Evolutionary conservation across 805 yeast genomes (phyloP), one percentile per base, ranked within the genome.

Genomic region (Lipomyces lipofer): DNA sequence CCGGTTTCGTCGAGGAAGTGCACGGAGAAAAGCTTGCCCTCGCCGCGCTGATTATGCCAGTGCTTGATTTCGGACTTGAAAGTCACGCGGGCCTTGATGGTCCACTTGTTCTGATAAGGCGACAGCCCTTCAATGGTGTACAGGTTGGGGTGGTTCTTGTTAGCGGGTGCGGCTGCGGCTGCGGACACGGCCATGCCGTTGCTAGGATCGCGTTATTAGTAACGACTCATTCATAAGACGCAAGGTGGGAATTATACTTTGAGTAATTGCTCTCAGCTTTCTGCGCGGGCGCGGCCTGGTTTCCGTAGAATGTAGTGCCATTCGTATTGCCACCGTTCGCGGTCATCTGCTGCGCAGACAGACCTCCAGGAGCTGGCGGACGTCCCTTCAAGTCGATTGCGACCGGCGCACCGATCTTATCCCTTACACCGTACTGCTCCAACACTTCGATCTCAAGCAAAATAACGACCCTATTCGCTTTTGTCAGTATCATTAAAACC

Each of bases 1-100:
- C 94, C 96, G 4, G 97, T 86, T 69, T 94, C 96, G 69, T 94
- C 99, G 53, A 92, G 73, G 54, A 94, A 82, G 63, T 89, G 88
- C 28, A 89, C 88, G 64, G 85, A 86, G 75, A 94, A 90, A 56
- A 94, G 78, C 70, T 88, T 87, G 51, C 99, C 99, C 59, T 85
- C 88, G 54, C 97, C 96, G 64, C 84, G 80, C 58, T 81, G 84
- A 64, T 88, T 89, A 49, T 88, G 81, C 92, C 92, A 94, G 33
- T 88, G 87, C 70, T 88, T 84, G 63, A 92, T 78, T 58, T 89
- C 97, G 52, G 92, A 83, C 71, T 92, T 94, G 70, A 79, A 84
- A 0, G 95, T 84, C 24, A 90, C 94, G 67, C 98, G 83, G 0
- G 95, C 99, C 65, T 88, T 89, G 65, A 94, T 88, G 5, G 92